phyloP scores from a whole-genome alignment of 176 grass and related monocot species.

The Saccharum officinarum region DNA sequence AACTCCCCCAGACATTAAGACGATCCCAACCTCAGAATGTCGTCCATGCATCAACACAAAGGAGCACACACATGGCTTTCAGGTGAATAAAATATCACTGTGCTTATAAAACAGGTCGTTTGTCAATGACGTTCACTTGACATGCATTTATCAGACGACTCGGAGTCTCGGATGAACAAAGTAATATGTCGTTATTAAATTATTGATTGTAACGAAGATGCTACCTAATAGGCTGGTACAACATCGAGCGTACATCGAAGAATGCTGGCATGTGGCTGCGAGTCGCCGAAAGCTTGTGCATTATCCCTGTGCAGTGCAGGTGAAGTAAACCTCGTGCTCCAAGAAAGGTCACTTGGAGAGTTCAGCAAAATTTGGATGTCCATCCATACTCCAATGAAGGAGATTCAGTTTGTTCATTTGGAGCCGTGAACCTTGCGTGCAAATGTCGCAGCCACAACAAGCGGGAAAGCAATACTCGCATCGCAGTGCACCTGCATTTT shows the following conservation, averaged over 20 bases:
- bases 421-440: slow-evolving; percentile 43
- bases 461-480: slow-evolving; percentile 80
- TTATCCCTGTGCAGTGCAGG: not conserved
- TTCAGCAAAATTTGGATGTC: not conserved
- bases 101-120: not conserved
- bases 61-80: not conserved
- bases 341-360: not conserved
- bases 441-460: slow-evolving; percentile 87
- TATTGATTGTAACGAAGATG: not conserved
- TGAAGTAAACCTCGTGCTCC: not conserved
- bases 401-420: slow-evolving; percentile 10
- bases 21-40: too few species aligned
- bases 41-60: not conserved
- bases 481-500: slow-evolving; percentile 89
- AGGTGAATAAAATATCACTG: not conserved
- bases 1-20: too few species aligned
- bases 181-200: not conserved
- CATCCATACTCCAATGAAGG: not conserved
- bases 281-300: not conserved
- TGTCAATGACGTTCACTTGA: not conserved
- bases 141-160: not conserved
- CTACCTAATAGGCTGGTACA: not conserved
- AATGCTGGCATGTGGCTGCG: not conserved
- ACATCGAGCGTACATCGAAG: not conserved
- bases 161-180: too few species aligned